Percentiles rank a stretch among this genome's conserved stretches.
phyloP scores from a whole-genome alignment of 495 filamentous ascomycete genomes.

The Rhypophila decipiens region DNA sequence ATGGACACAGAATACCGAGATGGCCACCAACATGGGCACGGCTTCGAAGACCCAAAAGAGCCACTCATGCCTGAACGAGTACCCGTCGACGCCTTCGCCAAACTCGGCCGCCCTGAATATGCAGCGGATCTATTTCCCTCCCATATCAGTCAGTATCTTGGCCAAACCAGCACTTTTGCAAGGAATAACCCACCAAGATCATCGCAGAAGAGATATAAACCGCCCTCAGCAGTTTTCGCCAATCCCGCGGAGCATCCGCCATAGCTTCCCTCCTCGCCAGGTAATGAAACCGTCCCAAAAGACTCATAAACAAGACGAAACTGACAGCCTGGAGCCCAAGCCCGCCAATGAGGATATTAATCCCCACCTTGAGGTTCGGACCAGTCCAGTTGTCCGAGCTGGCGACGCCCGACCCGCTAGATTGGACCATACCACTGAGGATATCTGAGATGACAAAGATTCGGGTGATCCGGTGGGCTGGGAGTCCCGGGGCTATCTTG shows the following conservation, averaged over 20 bases:
- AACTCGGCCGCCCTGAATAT: slow-evolving; percentile 62
- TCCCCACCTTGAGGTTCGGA: slow-evolving; percentile 22
- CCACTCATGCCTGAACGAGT: slow-evolving; percentile 46
- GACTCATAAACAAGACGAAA: slow-evolving; percentile 43
- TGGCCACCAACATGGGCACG: slow-evolving; percentile 46
- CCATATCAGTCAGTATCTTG: not conserved
- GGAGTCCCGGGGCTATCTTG: too few species aligned
- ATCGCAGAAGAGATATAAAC: slow-evolving; percentile 48
- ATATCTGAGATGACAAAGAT: slow-evolving; percentile 34
- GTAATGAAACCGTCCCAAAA: slow-evolving; percentile 30
- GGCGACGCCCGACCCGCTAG: slow-evolving; percentile 20
- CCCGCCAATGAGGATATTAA: slow-evolving; percentile 39
- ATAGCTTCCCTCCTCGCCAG: not conserved
- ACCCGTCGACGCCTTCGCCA: slow-evolving; percentile 47
- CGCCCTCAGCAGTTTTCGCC: slow-evolving; percentile 46
- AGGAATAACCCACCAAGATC: slow-evolving; percentile 42
- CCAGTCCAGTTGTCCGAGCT: slow-evolving; percentile 21
- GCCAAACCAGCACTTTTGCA: not conserved
- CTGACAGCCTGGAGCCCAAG: slow-evolving; percentile 43
- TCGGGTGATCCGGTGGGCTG: slow-evolving; percentile 30
- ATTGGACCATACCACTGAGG: slow-evolving; percentile 33
- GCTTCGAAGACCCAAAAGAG: slow-evolving; percentile 61
- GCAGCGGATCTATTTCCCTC: slow-evolving; percentile 31
- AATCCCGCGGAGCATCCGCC: slow-evolving; percentile 17
- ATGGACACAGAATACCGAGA: slow-evolving; percentile 13